phyloP scores from a whole-genome alignment of 768 basidiomycete genomes.

The Chiua virens region DNA sequence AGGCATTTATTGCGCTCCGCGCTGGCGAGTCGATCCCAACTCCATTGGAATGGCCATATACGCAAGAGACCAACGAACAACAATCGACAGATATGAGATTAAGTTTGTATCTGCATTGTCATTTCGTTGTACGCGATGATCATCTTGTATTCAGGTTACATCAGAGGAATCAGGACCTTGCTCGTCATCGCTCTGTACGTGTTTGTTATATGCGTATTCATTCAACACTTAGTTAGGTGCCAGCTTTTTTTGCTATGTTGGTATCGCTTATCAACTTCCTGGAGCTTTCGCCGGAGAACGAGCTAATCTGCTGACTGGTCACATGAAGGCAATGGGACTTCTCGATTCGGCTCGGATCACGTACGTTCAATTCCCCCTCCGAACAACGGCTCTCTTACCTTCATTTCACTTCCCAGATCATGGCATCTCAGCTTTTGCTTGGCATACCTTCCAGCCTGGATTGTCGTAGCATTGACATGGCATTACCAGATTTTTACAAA shows the following conservation, averaged over 20 bases:
- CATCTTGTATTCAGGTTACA: slow-evolving; percentile 46
- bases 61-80: slow-evolving; percentile 63
- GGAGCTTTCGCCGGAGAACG: slow-evolving; percentile 69
- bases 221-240: neutral
- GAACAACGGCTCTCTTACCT: neutral
- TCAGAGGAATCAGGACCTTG: slow-evolving; percentile 58
- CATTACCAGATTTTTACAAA: slow-evolving; percentile 62
- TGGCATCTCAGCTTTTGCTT: slow-evolving; percentile 71
- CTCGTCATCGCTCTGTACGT: slow-evolving; percentile 68
- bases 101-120: slow-evolving; percentile 38
- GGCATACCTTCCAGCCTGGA: slow-evolving; percentile 76
- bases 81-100: slow-evolving; percentile 55
- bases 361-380: slow-evolving; percentile 31
- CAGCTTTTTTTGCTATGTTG: slow-evolving; percentile 70
- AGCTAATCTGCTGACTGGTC: slow-evolving; percentile 60
- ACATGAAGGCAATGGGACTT: slow-evolving; percentile 82
- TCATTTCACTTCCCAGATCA: slow-evolving; percentile 28
- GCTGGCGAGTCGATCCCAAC: slow-evolving; percentile 55
- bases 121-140: neutral
- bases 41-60: slow-evolving; percentile 74
- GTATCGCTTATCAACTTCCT: slow-evolving; percentile 76
- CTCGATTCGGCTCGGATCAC: slow-evolving; percentile 65
- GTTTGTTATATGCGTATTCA: neutral
- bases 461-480: slow-evolving; percentile 65
- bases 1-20: slow-evolving; percentile 73